Conservation (phyloP, 2,329 filamentous ascomycete species). For the Pleoardoris graminearum region DNA sequence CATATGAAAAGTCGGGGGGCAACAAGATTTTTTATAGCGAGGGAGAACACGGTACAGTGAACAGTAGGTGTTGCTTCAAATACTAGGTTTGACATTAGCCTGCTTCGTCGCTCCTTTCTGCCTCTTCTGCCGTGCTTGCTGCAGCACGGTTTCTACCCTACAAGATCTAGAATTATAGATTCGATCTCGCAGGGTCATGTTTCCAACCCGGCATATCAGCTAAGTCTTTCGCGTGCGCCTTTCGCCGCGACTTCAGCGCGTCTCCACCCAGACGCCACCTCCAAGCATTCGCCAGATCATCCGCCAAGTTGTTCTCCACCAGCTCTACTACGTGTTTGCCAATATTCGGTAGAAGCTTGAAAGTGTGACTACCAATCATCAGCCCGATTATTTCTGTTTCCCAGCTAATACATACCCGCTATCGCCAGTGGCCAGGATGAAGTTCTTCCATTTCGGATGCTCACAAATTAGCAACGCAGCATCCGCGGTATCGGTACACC, state of each 20-base stretch:
- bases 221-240: constrained; percentile 49
- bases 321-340: constrained; percentile 54
- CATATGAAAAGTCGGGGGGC: too few relatives aligned
- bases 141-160: not conserved
- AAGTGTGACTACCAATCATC: constrained; percentile 44
- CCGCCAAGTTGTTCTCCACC: constrained; percentile 46
- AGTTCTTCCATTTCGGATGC: constrained; percentile 55
- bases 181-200: constrained; percentile 15
- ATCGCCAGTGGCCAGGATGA: constrained; percentile 53
- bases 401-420: constrained; percentile 46
- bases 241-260: constrained; percentile 49
- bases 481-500: constrained; percentile 65
- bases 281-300: constrained; percentile 49
- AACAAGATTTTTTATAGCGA: too few relatives aligned
- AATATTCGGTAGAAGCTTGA: constrained; percentile 53
- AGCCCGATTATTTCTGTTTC: constrained; percentile 1
- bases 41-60: too few relatives aligned
- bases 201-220: constrained; percentile 53
- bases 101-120: not conserved
- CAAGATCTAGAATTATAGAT: not conserved
- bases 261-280: constrained; percentile 53
- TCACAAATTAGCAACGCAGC: constrained; percentile 64
- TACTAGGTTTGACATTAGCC: not conserved
- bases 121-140: too few relatives aligned
- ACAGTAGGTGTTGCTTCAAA: too few relatives aligned